Evolutionary conservation across 306 rosid genomes (phyloP), one percentile per base, ranked within the genome.

Genomic region (Pueraria montana): DNA sequence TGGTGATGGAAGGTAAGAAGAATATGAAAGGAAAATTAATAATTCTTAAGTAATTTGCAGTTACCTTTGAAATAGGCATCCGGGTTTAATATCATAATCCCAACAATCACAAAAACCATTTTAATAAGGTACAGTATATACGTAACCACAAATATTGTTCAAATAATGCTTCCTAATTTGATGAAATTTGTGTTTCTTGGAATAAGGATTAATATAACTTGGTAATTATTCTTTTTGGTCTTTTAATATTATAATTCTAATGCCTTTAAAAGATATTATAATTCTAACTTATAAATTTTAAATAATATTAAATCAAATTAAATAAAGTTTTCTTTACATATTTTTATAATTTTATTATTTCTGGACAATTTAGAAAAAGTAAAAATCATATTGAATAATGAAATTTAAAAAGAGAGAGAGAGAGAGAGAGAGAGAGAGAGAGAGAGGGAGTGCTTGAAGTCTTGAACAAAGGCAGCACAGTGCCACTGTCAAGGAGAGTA

Each of bases 51-150:
- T 26, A 49, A 72, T 72, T 71, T 46, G 59, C 23, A 71, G 16
- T 24, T 24, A 48, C 58, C 21, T 53, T 68, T 53, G 69, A 24
- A 23, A 21, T 21, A 72, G 21, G 40, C 36, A 6, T 23, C n/a
- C 10, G 6, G 26, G 26, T 21, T 18, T 38, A 21, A 40, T 8
- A 40, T 42, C 27, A 62, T 61, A 40, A 27, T 62, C 43, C 14
- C 77, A 72, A 73, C n/a, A 43, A 69, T 23, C 38, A n/a, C 34
- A 40, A 68, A 49, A 48, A 26, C 20, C 63, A 49, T 49, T 49
- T 48, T 1, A 42, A 8, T 1, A 42, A 27, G 32, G 32, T 10
- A 12, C 2, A 3, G 52, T 73, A 74, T 17, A 50, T 72, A 50
- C 30, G 18, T 52, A 11, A 50, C 16, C 16, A 72, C 23, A 30